Base-by-base conservation (phyloP, 2,329 filamentous ascomycete genomes). In the Ophiobolus disseminans region DNA sequence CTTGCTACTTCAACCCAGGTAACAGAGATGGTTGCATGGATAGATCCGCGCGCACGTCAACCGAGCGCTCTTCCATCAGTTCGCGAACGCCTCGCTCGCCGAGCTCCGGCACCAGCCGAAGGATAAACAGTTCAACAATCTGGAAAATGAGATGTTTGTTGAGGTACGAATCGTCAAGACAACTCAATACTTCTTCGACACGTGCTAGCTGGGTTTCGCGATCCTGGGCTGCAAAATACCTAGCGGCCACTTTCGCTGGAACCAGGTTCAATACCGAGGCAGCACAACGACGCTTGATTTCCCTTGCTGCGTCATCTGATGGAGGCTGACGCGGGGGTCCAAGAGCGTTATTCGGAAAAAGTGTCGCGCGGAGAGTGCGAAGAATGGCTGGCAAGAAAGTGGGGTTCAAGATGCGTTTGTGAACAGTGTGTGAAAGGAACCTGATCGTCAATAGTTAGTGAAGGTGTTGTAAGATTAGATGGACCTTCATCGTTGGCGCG, bases 131-230 rank as follows among this genome's bases (percentile, higher is more conserved):
- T 75, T 99, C 94, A 25, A 97, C 76, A 38, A 94, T 79, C 35
- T 85, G 81, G 67, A 96, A 96, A 60, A 96, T 78, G 23, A 97
- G 77, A 75, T 97, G 91, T 76, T 92, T 95, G 75, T 99, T 99
- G 75, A 91, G 88, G 75, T 96, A 96, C 41, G 82, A 79, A 73
- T 97, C 91, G 13, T 83, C 84, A 58, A 96, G 87, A 28, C 92
- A 78, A 62, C 88, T 85, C 37, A 97, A 78, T 36, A 91, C 77
- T 19, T 78, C 76, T 44, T 78, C 77, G 20, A 82, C 75, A 53
- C 80, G 76, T 65, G 86, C 84, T 55, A 90, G 81, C 60, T 87
- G 82, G 51, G 76, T 73, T 35, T 85, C 73, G 81, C 76, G 42
- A 30, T 47, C 53, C 20, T 54, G 40, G 41, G 44, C 69, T 26